These are phyloP conservation scores for Dissoconium aciculare DNA, from an alignment of 2,329 filamentous ascomycete genomes.

Conservation along the genomic window DNA sequence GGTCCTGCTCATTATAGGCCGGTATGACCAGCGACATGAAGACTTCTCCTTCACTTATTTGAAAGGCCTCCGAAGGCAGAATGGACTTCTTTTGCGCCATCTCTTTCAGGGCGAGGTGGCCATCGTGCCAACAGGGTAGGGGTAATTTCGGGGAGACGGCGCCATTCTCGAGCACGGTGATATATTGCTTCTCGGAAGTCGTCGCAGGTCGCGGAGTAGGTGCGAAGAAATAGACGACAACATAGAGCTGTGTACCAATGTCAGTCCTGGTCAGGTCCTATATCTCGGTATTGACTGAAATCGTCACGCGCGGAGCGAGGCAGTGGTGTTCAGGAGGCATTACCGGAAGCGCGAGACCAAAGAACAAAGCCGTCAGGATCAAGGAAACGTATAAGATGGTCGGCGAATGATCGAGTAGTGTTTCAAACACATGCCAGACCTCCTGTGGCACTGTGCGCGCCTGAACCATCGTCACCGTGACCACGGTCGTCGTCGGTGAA, in stretches of 20 bases:
- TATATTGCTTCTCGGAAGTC: slow-evolving; percentile 71
- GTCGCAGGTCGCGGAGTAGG: slow-evolving; percentile 62
- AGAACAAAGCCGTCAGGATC: no score
- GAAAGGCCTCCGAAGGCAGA: slow-evolving; percentile 33
- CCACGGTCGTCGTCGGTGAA: no score
- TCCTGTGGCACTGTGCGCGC: no score
- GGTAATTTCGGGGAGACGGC: slow-evolving; percentile 38
- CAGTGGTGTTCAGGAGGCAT: no score
- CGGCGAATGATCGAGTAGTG: no score
- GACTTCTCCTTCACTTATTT: slow-evolving; percentile 62
- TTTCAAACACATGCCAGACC: no score
- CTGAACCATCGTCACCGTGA: no score
- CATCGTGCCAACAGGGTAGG: slow-evolving; percentile 79
- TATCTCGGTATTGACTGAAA: no score
- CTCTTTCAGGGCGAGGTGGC: slow-evolving; percentile 46
- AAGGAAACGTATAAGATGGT: no score
- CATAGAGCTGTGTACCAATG: slow-evolving; percentile 20
- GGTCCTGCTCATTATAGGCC: slow-evolving; percentile 84
- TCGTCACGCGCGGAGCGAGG: no score
- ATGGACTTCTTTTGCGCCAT: slow-evolving; percentile 23
- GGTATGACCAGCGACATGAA: slow-evolving; percentile 85
- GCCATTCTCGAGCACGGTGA: slow-evolving; percentile 55
- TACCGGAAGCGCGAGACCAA: no score
- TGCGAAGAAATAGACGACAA: slow-evolving; percentile 55
- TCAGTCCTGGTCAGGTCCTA: no score